Percentiles rank a stretch among this genome's conserved stretches.
Evolutionary conservation across 2,329 filamentous ascomycete genomes (phyloP).

Genomic region (Pseudogymnoascus sp.): DNA sequence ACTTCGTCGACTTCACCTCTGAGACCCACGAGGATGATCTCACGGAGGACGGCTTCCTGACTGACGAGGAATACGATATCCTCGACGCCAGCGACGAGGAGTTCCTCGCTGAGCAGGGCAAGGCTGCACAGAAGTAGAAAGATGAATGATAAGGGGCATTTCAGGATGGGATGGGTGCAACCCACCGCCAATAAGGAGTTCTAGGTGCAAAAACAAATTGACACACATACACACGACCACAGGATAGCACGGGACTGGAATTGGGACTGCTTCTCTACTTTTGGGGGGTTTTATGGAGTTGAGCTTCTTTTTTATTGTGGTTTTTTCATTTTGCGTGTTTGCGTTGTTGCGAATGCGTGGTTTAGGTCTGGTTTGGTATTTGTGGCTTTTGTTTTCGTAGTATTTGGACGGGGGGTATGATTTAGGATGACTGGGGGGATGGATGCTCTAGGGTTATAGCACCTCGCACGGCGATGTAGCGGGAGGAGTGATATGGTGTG

Average conservation of each 20-base stretch:
- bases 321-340: neutral
- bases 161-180: neutral
- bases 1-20: constrained; percentile 44
- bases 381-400: neutral
- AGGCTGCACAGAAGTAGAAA: constrained; percentile 11
- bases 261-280: neutral
- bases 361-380: neutral
- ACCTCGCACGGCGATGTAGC: neutral
- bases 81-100: constrained; percentile 93
- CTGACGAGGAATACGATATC: constrained; percentile 97
- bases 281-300: neutral
- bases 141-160: neutral
- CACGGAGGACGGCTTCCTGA: constrained; percentile 74
- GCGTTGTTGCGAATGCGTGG: neutral
- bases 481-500: neutral
- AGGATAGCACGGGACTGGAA: neutral
- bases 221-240: neutral
- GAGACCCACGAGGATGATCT: constrained; percentile 47
- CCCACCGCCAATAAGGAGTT: neutral
- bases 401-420: neutral
- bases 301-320: neutral
- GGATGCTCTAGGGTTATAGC: neutral
- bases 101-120: constrained; percentile 47
- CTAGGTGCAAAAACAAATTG: constrained; percentile 7
- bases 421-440: neutral